phyloP scores from a whole-genome alignment of 2,329 filamentous ascomycete species.

The Lanzia echinophila region DNA sequence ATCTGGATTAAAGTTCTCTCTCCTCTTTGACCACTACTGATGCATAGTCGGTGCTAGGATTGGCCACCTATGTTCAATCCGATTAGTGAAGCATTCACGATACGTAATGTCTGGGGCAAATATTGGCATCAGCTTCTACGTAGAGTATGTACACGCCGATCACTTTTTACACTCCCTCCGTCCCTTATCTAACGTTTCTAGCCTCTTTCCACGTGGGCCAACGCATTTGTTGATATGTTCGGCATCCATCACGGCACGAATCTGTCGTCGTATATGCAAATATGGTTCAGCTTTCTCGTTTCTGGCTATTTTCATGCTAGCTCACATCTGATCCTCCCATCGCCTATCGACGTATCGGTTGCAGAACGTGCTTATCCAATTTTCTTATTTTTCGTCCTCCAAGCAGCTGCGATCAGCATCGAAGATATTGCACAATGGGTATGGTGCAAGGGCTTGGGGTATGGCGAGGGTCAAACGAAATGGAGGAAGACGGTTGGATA shows the following conservation, averaged over 20 bases:
- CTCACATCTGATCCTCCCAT: neutral
- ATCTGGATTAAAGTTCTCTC: neutral
- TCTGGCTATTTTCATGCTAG: neutral
- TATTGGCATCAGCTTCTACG: conserved; percentile 8
- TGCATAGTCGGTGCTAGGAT: conserved; percentile 5
- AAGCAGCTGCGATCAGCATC: conserved; percentile 2
- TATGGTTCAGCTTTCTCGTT: neutral
- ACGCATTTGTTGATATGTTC: neutral
- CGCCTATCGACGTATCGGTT: neutral
- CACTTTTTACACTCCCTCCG: neutral
- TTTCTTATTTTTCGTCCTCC: conserved; percentile 5
- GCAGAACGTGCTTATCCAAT: neutral
- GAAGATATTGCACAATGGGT: conserved; percentile 8
- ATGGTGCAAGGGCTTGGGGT: neutral
- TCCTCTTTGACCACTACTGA: neutral
- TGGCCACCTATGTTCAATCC: conserved; percentile 4
- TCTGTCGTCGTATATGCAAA: conserved; percentile 3
- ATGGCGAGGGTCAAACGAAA: neutral
- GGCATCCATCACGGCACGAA: conserved; percentile 2
- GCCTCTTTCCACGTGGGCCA: too few relatives aligned
- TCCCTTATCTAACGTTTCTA: too few relatives aligned
- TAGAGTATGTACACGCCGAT: neutral
- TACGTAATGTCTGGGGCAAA: conserved; percentile 2
- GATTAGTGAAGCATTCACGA: neutral
- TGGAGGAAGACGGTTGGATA: neutral